Evolutionary conservation across 371 early-diverging fungal species (phyloP).

Genomic region (Blakeslea trispora): DNA sequence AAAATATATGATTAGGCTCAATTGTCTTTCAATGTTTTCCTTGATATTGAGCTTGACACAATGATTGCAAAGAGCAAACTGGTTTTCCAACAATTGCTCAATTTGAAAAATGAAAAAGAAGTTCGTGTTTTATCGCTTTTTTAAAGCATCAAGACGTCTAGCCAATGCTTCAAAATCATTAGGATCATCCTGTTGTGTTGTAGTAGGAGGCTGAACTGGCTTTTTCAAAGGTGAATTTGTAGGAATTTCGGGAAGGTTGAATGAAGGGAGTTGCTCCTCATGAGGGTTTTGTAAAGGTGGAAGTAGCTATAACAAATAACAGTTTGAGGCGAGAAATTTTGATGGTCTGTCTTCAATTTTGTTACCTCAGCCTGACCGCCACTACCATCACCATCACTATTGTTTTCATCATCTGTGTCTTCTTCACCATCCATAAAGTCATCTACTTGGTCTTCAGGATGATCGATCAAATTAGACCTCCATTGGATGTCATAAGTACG

Average conservation of each 20-base stretch:
- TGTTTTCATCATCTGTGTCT: slow-evolving; percentile 16
- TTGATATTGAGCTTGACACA: too few species aligned
- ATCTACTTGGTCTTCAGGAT: slow-evolving; percentile 27
- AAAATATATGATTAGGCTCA: too few species aligned
- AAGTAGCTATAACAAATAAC: slow-evolving; percentile 9
- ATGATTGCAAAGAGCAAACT: too few species aligned
- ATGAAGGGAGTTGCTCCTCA: slow-evolving; percentile 8
- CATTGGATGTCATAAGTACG: slow-evolving; percentile 76
- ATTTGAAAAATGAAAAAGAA: too few species aligned
- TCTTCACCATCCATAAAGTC: slow-evolving; percentile 10
- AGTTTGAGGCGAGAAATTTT: not conserved
- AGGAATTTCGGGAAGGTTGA: slow-evolving; percentile 44
- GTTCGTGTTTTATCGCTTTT: slow-evolving; percentile 43
- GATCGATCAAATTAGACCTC: slow-evolving; percentile 54
- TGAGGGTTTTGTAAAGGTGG: slow-evolving; percentile 24
- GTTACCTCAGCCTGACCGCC: slow-evolving; percentile 21
- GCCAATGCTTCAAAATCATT: slow-evolving; percentile 71
- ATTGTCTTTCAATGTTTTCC: too few species aligned
- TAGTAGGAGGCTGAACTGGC: slow-evolving; percentile 3
- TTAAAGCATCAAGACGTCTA: slow-evolving; percentile 74
- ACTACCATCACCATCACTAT: slow-evolving; percentile 22
- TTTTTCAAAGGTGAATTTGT: slow-evolving; percentile 32
- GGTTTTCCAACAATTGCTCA: too few species aligned
- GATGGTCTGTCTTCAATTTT: not conserved
- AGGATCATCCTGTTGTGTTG: slow-evolving; percentile 19